phyloP scores from a whole-genome alignment of 2,329 filamentous ascomycete species.

The Paecilomyces sp. region DNA sequence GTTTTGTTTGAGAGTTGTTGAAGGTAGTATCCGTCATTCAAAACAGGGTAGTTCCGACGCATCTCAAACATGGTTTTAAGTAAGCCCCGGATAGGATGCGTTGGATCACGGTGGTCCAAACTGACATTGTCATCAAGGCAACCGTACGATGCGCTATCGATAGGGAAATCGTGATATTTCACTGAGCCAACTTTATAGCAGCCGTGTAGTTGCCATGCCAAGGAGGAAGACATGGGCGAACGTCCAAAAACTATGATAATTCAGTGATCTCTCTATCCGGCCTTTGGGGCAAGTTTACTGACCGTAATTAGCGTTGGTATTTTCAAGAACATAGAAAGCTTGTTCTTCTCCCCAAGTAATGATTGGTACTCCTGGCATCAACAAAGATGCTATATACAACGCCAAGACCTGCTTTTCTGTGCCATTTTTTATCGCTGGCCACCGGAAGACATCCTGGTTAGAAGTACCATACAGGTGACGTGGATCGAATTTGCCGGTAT shows the following conservation, averaged over 20 bases:
- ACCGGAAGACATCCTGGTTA: conserved; percentile 56
- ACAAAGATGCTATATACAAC: conserved; percentile 46
- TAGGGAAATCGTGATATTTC: conserved; percentile 48
- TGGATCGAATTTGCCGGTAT: conserved; percentile 51
- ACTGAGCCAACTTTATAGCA: conserved; percentile 49
- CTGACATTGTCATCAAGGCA: conserved; percentile 48
- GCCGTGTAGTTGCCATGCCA: conserved; percentile 54
- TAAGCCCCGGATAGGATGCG: conserved; percentile 49
- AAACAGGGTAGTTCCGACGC: conserved; percentile 44
- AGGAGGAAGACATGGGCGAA: conserved; percentile 48
- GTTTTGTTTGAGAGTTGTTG: conserved; percentile 48
- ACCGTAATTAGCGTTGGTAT: conserved; percentile 50
- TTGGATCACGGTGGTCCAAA: conserved; percentile 52
- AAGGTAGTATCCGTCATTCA: conserved; percentile 49
- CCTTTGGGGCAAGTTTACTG: not conserved
- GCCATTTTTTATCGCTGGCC: conserved; percentile 49
- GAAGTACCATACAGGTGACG: conserved; percentile 53
- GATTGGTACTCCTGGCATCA: conserved; percentile 50
- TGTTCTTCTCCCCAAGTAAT: conserved; percentile 57
- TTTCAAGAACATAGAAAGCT: conserved; percentile 53
- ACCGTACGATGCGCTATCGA: conserved; percentile 42
- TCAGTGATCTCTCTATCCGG: not conserved
- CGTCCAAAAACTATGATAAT: conserved; percentile 45
- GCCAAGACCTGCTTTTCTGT: conserved; percentile 47
- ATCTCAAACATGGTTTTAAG: conserved; percentile 51